phyloP scores from a whole-genome alignment of 2,329 filamentous ascomycete species.

The Tolypocladium nubicola region DNA sequence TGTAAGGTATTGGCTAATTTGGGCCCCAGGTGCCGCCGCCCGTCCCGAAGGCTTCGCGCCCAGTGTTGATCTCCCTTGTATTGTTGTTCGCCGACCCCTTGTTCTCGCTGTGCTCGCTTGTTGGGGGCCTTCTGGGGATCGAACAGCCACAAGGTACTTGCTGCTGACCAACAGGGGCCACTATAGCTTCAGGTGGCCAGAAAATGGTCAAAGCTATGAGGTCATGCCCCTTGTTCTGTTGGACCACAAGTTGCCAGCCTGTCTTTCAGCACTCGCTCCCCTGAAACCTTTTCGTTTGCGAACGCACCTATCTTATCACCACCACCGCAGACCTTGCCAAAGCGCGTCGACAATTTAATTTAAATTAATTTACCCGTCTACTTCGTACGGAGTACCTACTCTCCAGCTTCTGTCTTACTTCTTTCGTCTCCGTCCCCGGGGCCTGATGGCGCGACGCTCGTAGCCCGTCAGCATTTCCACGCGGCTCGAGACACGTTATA shows the following conservation, averaged over 20 bases:
- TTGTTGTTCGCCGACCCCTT: too few species aligned
- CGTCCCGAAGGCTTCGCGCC: not conserved
- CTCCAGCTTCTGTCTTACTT: not conserved
- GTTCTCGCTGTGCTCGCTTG: not conserved
- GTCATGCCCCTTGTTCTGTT: not conserved
- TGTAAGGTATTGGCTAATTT: not conserved
- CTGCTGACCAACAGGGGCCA: not conserved
- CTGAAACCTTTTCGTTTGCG: not conserved
- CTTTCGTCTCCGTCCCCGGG: not conserved
- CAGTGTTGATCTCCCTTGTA: not conserved
- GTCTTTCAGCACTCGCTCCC: not conserved
- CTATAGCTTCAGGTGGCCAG: not conserved
- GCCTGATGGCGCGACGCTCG: not conserved
- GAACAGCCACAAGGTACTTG: not conserved
- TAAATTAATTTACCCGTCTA: conserved; percentile 1
- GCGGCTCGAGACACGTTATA: not conserved
- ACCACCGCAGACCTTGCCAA: not conserved
- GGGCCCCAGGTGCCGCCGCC: not conserved
- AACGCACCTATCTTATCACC: not conserved
- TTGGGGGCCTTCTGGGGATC: not conserved
- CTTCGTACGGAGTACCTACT: not conserved
- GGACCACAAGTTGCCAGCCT: not conserved
- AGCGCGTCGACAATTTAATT: conserved; percentile 1
- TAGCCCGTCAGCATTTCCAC: not conserved
- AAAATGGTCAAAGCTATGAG: not conserved